phyloP scores from a whole-genome alignment of 805 yeast genomes.

The Grigorovia transvaalensis region DNA sequence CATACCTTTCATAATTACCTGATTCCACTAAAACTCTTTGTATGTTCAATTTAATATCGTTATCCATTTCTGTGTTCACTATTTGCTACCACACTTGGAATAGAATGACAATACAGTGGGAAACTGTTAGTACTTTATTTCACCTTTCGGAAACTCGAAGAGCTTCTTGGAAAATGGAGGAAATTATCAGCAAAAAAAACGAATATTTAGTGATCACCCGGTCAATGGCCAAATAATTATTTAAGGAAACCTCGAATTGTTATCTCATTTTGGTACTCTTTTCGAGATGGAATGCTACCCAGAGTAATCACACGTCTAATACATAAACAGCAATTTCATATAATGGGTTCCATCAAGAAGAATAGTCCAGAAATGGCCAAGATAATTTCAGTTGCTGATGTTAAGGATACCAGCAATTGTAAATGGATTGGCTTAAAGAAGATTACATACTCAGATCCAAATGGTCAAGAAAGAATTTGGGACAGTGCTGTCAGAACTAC shows the following conservation, averaged over 20 bases:
- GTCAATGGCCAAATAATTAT: not conserved
- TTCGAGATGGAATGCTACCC: not conserved
- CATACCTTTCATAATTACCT: slow-evolving; percentile 66
- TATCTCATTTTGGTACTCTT: not conserved
- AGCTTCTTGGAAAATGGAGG: not conserved
- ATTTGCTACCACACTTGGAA: too few relatives aligned
- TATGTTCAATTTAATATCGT: slow-evolving; percentile 43
- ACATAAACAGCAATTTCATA: not conserved
- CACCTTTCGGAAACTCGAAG: not conserved
- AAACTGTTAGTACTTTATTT: too few relatives aligned
- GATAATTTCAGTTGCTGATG: slow-evolving; percentile 22
- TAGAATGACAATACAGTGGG: too few relatives aligned
- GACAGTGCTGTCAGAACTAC: slow-evolving; percentile 82
- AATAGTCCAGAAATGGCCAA: slow-evolving; percentile 31
- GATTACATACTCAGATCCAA: slow-evolving; percentile 62
- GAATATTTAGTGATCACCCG: not conserved
- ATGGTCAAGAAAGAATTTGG: slow-evolving; percentile 68
- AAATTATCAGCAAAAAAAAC: not conserved
- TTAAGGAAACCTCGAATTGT: not conserved
- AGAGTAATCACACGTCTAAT: not conserved
- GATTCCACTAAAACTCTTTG: slow-evolving; percentile 61
- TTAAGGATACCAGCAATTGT: slow-evolving; percentile 36
- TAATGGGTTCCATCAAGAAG: slow-evolving; percentile 17
- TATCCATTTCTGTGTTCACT: slow-evolving; percentile 3
- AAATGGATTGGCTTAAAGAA: slow-evolving; percentile 60